Base-by-base conservation (phyloP, 768 basidiomycete genomes). In the Krasilnikovozyma curviuscula region DNA sequence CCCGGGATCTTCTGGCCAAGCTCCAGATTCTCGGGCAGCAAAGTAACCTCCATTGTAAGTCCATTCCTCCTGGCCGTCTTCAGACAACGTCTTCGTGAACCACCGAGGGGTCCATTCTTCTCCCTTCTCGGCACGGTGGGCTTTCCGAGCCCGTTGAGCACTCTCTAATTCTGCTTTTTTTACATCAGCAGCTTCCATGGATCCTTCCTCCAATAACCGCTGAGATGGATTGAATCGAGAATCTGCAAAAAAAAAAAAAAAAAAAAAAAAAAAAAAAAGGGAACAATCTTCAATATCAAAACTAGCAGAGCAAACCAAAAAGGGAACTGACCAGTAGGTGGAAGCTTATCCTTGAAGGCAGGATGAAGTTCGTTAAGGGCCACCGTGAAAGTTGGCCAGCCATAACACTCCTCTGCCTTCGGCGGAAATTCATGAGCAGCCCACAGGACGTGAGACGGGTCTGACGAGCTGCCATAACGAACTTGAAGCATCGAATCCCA, bases 191-290 rank as follows among this genome's bases (percentile, higher is more conserved):
- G 63, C 55, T 43, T 81, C 76, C 14, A 81, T 56, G 43, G 78
- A 64, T 3, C 83, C 84, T 56, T 81, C 73, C 59, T 89, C 84
- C 37, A 88, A 67, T 5, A 82, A 81, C 16, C 81, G 69, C 38
- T 88, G 78, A 64, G 86, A 83, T 4, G 83, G 79, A 28, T 84
- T 73, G 55, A 72, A 70, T 35, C 84, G 73, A 9, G 85, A 86
- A 61, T 89, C 84, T 5, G 84, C 85, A 1, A 75, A 73, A 9
- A 83, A 79, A 14, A 88, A 65, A 56, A 70, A 75, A 5, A 68
- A 73, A 44, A 69, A 21, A 21, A 18, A 40, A 5, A 23, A 6
- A 31, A 49, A 29, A 16, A 29, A 5, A 29, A 8, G 19, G 23
- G 16, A 3, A 25, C 37, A 10, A 29, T 3, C 18, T 40, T 24